A percentile compares a stretch with the other conserved stretches of the same genome.
Conservation (phyloP, 2,329 filamentous ascomycete species). For the Penicillium sp. region DNA sequence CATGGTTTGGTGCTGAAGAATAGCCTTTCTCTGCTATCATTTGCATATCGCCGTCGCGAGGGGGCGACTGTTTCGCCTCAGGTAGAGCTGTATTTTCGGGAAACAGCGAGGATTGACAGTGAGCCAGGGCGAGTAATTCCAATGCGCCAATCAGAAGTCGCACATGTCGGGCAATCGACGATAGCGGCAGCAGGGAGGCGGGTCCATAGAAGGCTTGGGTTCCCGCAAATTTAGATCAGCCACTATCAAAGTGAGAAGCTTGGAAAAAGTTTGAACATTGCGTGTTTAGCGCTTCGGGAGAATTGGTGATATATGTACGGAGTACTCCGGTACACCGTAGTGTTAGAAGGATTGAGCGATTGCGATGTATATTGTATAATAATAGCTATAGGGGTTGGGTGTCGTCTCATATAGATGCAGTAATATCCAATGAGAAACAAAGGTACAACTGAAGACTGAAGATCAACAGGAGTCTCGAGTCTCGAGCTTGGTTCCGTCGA, state of each 20-base stretch:
- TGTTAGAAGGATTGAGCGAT: background rate
- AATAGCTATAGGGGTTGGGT: background rate
- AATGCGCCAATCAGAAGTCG: slow-evolving; percentile 21
- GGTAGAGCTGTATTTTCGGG: background rate
- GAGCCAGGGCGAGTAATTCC: slow-evolving; percentile 18
- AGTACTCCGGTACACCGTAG: background rate
- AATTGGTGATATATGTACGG: background rate
- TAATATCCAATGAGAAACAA: background rate
- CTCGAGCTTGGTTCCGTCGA: slow-evolving; percentile 8
- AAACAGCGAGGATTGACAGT: slow-evolving; percentile 9
- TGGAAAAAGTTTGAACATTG: slow-evolving; percentile 2
- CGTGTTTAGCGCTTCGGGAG: background rate
- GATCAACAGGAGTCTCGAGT: slow-evolving; percentile 14
- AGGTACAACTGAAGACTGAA: background rate
- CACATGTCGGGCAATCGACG: slow-evolving; percentile 18
- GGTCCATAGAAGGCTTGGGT: slow-evolving; percentile 23
- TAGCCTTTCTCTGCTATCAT: background rate
- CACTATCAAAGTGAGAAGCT: slow-evolving; percentile 12
- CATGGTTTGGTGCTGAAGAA: background rate
- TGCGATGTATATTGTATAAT: background rate
- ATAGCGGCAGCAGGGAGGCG: slow-evolving; percentile 21
- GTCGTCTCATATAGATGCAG: background rate
- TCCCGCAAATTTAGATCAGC: slow-evolving; percentile 28
- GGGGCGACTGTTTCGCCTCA: slow-evolving; percentile 2
- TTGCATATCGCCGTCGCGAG: background rate